Conservation (phyloP, 2,329 filamentous ascomycete genomes). For the Pseudogymnoascus sp. region DNA sequence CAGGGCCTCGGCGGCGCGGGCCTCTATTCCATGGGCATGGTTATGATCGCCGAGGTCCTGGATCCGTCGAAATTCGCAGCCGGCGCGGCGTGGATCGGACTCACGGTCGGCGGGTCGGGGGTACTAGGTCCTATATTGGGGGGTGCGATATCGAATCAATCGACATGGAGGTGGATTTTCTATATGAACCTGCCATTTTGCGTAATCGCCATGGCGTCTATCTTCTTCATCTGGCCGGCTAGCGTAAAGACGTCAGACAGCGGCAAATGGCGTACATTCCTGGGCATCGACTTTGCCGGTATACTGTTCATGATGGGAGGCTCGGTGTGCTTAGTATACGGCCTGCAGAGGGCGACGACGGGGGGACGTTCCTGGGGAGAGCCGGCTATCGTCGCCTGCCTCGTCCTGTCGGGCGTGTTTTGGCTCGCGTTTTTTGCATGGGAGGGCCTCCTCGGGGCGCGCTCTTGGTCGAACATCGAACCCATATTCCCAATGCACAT, state of each 20-base stretch:
- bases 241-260: neutral
- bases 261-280: neutral
- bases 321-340: constrained; percentile 8
- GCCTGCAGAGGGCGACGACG: neutral
- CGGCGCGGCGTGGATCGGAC: constrained; percentile 42
- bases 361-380: neutral
- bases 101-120: constrained; percentile 26
- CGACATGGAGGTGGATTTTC: constrained; percentile 36
- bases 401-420: constrained; percentile 2
- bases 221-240: constrained; percentile 3
- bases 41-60: constrained; percentile 40
- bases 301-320: constrained; percentile 9
- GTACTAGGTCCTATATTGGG: constrained; percentile 22
- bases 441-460: neutral
- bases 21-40: constrained; percentile 20
- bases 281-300: constrained; percentile 9
- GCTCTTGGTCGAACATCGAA: neutral
- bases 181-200: constrained; percentile 42
- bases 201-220: neutral
- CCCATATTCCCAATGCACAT: constrained; percentile 3
- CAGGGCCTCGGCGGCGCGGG: constrained; percentile 34
- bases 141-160: constrained; percentile 19
- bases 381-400: neutral
- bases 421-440: constrained; percentile 9
- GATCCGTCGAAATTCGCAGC: constrained; percentile 35